phyloP scores from a whole-genome alignment of 345 rosid genomes.

The Toxicodendron radicans region DNA sequence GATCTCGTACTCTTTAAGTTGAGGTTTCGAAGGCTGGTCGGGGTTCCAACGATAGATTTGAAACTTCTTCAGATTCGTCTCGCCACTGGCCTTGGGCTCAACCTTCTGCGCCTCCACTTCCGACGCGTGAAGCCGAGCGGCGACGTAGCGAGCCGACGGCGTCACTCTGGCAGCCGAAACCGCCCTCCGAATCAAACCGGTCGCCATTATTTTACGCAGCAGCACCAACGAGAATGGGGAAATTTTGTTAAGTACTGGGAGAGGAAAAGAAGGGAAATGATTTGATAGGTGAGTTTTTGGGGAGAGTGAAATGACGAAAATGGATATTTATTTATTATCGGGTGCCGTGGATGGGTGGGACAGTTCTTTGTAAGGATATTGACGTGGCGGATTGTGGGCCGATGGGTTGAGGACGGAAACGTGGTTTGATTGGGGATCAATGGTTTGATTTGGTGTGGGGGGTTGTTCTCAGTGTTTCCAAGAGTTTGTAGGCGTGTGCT shows the following conservation, averaged over 20 bases:
- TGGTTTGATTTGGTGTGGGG: not conserved
- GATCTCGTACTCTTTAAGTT: slow-evolving; percentile 66
- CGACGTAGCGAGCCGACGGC: slow-evolving; percentile 33
- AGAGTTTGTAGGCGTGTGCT: slow-evolving; percentile 12
- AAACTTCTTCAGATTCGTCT: slow-evolving; percentile 55
- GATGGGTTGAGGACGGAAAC: slow-evolving; percentile 3
- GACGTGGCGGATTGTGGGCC: slow-evolving; percentile 19
- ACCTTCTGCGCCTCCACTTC: slow-evolving; percentile 51
- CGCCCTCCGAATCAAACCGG: slow-evolving; percentile 49
- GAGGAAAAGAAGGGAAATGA: not conserved
- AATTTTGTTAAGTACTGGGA: not conserved
- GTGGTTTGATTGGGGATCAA: slow-evolving; percentile 14
- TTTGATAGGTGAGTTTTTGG: not conserved
- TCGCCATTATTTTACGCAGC: slow-evolving; percentile 39
- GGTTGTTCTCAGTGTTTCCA: too few relatives aligned
- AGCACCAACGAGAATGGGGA: not conserved
- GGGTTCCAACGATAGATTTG: slow-evolving; percentile 97
- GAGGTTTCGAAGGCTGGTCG: slow-evolving; percentile 68
- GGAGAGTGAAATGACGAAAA: not conserved
- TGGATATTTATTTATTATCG: not conserved
- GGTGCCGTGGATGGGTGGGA: not conserved
- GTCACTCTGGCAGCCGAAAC: slow-evolving; percentile 26
- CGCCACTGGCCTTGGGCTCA: slow-evolving; percentile 32
- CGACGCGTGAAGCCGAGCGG: slow-evolving; percentile 45
- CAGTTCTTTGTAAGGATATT: not conserved